Percentiles rank a stretch among this genome's conserved stretches.
Evolutionary conservation across 2,329 filamentous ascomycete genomes (phyloP).

Genomic region (Aspergillus pseudoterreus): DNA sequence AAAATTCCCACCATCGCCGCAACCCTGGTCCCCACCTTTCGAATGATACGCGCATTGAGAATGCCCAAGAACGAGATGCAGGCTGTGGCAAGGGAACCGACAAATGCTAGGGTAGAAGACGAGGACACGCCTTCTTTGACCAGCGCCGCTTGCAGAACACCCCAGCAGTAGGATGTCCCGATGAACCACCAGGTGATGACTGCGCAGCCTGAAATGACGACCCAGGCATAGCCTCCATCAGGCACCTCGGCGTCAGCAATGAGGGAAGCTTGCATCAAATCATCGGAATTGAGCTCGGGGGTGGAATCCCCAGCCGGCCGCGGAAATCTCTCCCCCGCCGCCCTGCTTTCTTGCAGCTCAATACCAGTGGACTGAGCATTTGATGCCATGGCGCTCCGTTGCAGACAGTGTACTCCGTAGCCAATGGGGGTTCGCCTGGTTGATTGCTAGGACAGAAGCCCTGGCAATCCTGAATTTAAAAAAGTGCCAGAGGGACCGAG

Average conservation of each 20-base stretch:
- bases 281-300: conserved; percentile 15
- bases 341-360: background rate
- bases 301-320: background rate
- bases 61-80: conserved; percentile 53
- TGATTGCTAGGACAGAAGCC: background rate
- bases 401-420: background rate
- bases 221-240: conserved; percentile 27
- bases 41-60: conserved; percentile 50
- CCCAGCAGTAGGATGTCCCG: conserved; percentile 58
- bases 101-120: conserved; percentile 55
- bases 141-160: conserved; percentile 57
- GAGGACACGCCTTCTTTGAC: conserved; percentile 47
- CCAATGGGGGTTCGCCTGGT: background rate
- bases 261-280: conserved; percentile 43
- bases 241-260: conserved; percentile 42
- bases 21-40: conserved; percentile 46
- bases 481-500: too few species aligned
- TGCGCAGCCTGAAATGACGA: conserved; percentile 50
- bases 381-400: background rate
- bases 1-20: conserved; percentile 49
- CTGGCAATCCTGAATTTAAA: too few species aligned
- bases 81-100: conserved; percentile 52
- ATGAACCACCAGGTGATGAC: conserved; percentile 55
- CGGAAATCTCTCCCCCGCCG: background rate
- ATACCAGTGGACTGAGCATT: background rate